These are phyloP conservation scores for Fagus crenata DNA, from an alignment of 306 rosid genomes.

Conservation along the genomic window DNA sequence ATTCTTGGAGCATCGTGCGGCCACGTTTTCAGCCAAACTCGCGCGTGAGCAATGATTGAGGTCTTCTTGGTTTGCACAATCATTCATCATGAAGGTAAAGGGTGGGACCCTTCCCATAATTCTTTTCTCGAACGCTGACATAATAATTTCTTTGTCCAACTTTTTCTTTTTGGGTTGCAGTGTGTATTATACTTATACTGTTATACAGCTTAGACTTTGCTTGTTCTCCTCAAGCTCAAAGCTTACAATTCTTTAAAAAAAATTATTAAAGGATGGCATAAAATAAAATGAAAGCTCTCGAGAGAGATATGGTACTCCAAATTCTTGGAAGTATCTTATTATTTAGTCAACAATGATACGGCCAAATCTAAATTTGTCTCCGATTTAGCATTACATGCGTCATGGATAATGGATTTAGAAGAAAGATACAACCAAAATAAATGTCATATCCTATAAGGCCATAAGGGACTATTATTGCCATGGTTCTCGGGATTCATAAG, in stretches of 20 bases:
- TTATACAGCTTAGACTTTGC: background rate
- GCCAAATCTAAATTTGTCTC: conserved; percentile 4
- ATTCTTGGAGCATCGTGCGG: conserved; percentile 45
- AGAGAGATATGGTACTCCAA: too few species aligned
- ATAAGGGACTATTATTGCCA: too few species aligned
- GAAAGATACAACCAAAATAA: conserved; percentile 1
- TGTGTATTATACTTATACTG: background rate
- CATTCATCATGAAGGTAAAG: conserved; percentile 1
- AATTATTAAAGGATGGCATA: too few species aligned
- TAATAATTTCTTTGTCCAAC: background rate
- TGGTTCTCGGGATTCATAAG: too few species aligned
- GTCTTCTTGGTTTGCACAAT: conserved; percentile 47
- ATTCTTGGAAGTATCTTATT: too few species aligned
- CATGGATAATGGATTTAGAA: background rate
- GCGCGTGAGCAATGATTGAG: conserved; percentile 78
- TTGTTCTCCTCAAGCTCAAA: too few species aligned
- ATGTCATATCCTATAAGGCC: background rate
- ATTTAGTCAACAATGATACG: conserved; percentile 1
- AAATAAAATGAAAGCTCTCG: too few species aligned
- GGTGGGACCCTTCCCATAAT: background rate
- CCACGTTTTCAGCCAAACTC: conserved; percentile 51
- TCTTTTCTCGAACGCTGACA: background rate
- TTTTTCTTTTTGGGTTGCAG: conserved; percentile 1
- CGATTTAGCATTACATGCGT: background rate
- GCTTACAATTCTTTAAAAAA: too few species aligned